Base-by-base conservation (phyloP, 2,329 filamentous ascomycete species). In the Gaeumannomyces tritici region DNA sequence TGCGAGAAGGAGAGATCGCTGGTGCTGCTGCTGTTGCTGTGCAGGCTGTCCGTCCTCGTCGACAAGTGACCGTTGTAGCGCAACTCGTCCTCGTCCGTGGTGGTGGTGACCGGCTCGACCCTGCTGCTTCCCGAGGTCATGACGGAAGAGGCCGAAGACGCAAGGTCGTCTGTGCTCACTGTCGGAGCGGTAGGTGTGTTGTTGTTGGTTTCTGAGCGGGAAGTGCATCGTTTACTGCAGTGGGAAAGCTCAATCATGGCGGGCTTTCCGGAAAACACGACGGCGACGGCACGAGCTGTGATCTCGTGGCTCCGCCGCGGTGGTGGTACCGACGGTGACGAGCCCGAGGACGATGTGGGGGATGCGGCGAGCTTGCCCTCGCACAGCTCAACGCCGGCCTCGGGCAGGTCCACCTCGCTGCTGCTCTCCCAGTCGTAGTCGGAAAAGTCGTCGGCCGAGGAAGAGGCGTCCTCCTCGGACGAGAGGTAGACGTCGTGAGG, bases 381-480 rank as follows among this genome's bases (percentile, higher is more conserved):
- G 12, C 31, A 31, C n/a, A 59, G 9, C 31, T 59, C 31, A 18
- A 26, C 59, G 66, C 60, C 61, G 68, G 64, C 6, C 66, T 67
- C 51, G 27, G 58, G 26, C 51, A 55, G 55, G 47, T 58, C 58
- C 24, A 72, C 67, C 60, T 76, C 77, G 64, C 71, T 77, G 26
- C 74, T 75, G 59, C 77, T 80, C 65, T 83, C 79, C 66, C 74
- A 73, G 62, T 74, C 70, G 57, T 66, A 79, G 68, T 84, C 81
- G 62, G 83, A 86, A 65, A 81, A 81, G 71, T 84, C 80, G 71
- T 85, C 84, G 57, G 82, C 81, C 24, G 82, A 83, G 1, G 85
- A 85, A 1, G 85, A 87, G 33, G 80, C 83, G 65, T 87, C 85
- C 70, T 88, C 85, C 66, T 88, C 85, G 0, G 84, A 87, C 2